Evolutionary conservation across 1,284 basidiomycete genomes (phyloP), one percentile per base, ranked within the genome.

Genomic region (Schizophyllum amplum): DNA sequence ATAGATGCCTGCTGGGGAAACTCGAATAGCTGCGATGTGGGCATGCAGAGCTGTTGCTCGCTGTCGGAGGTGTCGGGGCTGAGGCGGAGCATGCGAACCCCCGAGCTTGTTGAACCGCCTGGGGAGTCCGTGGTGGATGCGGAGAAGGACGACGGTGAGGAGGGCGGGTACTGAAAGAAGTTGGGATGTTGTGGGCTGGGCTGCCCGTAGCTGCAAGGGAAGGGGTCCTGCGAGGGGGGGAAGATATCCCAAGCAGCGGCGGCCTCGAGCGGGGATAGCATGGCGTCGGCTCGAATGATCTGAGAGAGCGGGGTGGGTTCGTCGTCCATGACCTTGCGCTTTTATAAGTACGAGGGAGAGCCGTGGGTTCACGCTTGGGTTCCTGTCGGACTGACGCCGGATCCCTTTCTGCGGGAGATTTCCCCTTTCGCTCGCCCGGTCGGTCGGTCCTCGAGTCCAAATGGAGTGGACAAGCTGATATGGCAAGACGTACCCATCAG

Each of bases 21-120:
- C 69, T 87, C 84, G 69, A 87, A 87, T 60, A 87, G 75, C 70
- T 88, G 82, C 67, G 81, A 79, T 11, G 86, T 87, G 42, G 86
- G 78, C 21, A 87, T 68, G 66, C 85, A 88, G 48, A 80, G 70
- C 57, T 78, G 77, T 57, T 80, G 75, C 51, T 67, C 65, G 13
- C 78, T 72, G 15, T 73, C 70, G 24, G 66, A 64, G 13, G 70
- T 65, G 62, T 81, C 80, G n/a, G 80, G 69, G 67, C 71, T 69
- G 65, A 72, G 71, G 63, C 75, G 75, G 60, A 76, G 75, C 66
- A 74, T 77, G 71, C 84, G 79, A 62, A 78, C 72, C 56, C 72
- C 73, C n/a, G 72, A 59, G 22, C 33, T 42, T 17, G 33, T 42
- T 17, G 33, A 42, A 17, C 33, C 17, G 13, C 33, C 33, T 13